Base-by-base conservation (phyloP, 257 asterid species). In the Solanum pennellii region DNA sequence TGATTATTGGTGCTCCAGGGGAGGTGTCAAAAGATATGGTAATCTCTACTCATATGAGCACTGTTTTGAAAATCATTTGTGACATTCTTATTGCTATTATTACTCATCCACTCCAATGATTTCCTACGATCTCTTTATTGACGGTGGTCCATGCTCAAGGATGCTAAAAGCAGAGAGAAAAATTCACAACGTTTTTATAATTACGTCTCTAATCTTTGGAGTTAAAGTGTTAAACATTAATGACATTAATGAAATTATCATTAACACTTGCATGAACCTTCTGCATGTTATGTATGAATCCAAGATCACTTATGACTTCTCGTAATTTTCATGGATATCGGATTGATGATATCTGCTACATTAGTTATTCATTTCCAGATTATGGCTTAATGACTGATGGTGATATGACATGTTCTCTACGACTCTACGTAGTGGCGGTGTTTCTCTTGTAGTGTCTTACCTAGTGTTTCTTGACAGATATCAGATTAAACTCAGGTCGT, bases 1-100 rank as follows among this genome's bases (percentile, higher is more conserved):
- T 97, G 45, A 97, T 97, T 68, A 97, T 97, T 77, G 99, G 99
- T 91, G 99, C 99, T 90, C 99, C 99, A n/a, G 84, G 94, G 97
- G 99, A 95, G 92, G 95, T 97, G 87, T 96, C 99, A 27, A 95
- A 90, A 90, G 99, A 97, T 90, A 95, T 95, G 99, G 99, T 96
- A 91, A 72, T 72, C 83, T 33, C 65, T 86, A 72, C 66, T 79
- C 59, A 79, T 27, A 45, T 79, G 25, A 27, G 27, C 25, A 79
- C 84, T 65, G 82, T 23, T 83, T 18, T 18, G 29, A 9, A 87
- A 79, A 79, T 79, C 62, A 20, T 56, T 20, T 87, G 83, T 59
- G 44, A 83, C 44, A 9, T 69, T 86, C 44, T 85, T 21, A 33
- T 90, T 69, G 62, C 41, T 82, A 18, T 82, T 82, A 47, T 11